These are phyloP conservation scores for Aspergillus sp. DNA, from an alignment of 2,329 filamentous ascomycete genomes.

Conservation along the genomic window DNA sequence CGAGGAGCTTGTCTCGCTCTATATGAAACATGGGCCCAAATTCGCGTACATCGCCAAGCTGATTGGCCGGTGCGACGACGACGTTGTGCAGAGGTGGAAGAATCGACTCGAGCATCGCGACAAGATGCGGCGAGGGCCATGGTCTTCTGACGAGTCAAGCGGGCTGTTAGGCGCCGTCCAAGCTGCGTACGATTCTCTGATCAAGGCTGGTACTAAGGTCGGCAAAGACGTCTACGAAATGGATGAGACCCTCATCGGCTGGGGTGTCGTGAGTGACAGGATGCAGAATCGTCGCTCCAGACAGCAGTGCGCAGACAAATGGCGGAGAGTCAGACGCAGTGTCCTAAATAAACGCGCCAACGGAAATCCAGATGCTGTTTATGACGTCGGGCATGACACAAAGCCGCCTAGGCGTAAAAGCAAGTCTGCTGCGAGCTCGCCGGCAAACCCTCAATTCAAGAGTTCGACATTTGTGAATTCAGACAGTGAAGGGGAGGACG, in stretches of 20 bases:
- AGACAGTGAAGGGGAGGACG: conserved; percentile 4
- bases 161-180: conserved; percentile 20
- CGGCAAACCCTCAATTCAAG: conserved; percentile 4
- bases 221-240: conserved; percentile 30
- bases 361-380: conserved; percentile 16
- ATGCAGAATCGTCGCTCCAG: conserved; percentile 25
- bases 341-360: conserved; percentile 13
- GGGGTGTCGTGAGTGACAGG: conserved; percentile 22
- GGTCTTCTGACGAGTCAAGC: conserved; percentile 26
- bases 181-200: conserved; percentile 12
- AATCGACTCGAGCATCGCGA: conserved; percentile 30
- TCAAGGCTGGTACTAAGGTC: conserved; percentile 10
- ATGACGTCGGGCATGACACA: conserved; percentile 10
- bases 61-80: conserved; percentile 30
- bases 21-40: conserved; percentile 24
- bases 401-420: conserved; percentile 1
- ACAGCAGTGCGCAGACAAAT: conserved; percentile 33
- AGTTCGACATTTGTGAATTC: conserved; percentile 7
- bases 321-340: conserved; percentile 23
- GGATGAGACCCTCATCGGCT: conserved; percentile 22
- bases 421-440: conserved; percentile 3
- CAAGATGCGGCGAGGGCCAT: conserved; percentile 27
- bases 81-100: conserved; percentile 36
- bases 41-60: conserved; percentile 29
- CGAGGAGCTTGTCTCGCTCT: conserved; percentile 27